Base-by-base conservation (phyloP, 495 filamentous ascomycete genomes). In the Cercophora samala region DNA sequence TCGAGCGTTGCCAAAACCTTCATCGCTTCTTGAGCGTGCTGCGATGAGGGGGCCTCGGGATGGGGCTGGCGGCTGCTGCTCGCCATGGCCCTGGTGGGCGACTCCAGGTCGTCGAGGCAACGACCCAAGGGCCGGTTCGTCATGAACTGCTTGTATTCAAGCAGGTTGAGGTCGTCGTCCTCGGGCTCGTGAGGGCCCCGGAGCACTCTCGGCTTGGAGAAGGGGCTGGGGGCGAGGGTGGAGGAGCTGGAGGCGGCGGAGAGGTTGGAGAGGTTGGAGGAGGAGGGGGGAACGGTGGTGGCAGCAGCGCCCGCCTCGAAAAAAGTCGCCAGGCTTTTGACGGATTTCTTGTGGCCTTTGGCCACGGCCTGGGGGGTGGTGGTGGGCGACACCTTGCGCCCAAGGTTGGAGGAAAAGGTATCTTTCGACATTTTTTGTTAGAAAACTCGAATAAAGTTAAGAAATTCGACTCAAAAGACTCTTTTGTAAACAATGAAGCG, bases 131-230 rank as follows among this genome's bases (percentile, higher is more conserved):
- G 70, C 6, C 62, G 66, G 46, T 71, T 70, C 42, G 70, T 67
- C 63, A 73, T 69, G 62, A 70, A 76, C 3, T 54, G 54, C 37
- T 74, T 72, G 66, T 74, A 72, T 29, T 70, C 70, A n/a, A 74
- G 56, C 26, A 76, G 58, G 1, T 72, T 76, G 62, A 76, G 22
- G 32, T 69, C 66, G 26, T 71, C 67, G 2, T 61, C 52, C 53
- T 54, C 19, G 15, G 37, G 37, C 9, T 11, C 37, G 2, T 46
- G 15, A 1, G 37, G 37, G 15, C 13, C 37, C 37, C 37, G 13
- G 37, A 29, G 26, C 26, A 29, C 5, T 8, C 13, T 46, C 13
- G 9, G 8, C 13, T 17, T 46, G 37, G 9, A 13, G 37, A 9
- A 46, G 37, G 13, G 37, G 15, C 6, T 3, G 37, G 37, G 37